A percentile compares a stretch with the other conserved stretches of the same genome.
Conservation (phyloP, 495 filamentous ascomycete genomes). For the Mycothermus thermophilus region DNA sequence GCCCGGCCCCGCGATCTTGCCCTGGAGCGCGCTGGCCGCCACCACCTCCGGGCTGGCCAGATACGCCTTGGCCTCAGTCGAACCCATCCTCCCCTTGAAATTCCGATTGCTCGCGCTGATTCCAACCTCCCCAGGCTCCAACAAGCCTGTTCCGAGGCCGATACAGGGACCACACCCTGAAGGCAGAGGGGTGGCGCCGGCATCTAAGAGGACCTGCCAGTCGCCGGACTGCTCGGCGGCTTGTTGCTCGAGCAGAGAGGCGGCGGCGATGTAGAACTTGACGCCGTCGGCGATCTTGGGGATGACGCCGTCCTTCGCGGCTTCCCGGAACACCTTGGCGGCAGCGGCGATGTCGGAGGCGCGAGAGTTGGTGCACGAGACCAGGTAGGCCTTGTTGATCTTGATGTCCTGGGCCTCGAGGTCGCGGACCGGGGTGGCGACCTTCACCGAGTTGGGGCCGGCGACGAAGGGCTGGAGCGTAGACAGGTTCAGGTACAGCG, state of each 20-base stretch:
- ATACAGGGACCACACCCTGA: conserved; percentile 86
- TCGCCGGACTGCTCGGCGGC: conserved; percentile 70
- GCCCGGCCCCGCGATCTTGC: conserved; percentile 66
- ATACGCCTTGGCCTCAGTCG: conserved; percentile 69
- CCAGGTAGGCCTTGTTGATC: conserved; percentile 76
- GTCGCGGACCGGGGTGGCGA: conserved; percentile 64
- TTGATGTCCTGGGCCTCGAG: conserved; percentile 58
- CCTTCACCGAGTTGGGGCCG: conserved; percentile 85
- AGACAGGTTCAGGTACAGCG: conserved; percentile 61
- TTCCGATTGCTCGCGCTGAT: conserved; percentile 83
- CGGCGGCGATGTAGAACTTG: conserved; percentile 83
- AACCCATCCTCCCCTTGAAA: conserved; percentile 90
- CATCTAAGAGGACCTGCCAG: conserved; percentile 73
- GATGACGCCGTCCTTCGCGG: conserved; percentile 41
- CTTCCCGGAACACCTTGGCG: conserved; percentile 75
- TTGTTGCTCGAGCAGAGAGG: conserved; percentile 66
- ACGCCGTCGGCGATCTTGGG: conserved; percentile 70
- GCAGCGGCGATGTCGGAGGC: conserved; percentile 73
- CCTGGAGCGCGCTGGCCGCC: conserved; percentile 70
- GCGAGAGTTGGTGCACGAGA: conserved; percentile 83
- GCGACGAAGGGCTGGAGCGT: conserved; percentile 77
- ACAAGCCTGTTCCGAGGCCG: conserved; percentile 69
- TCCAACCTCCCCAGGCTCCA: conserved; percentile 79
- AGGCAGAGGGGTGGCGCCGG: conserved; percentile 62
- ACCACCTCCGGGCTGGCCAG: conserved; percentile 85